Base-by-base conservation (phyloP, 1,139 yeast species). In the Nakaseomyces nivariensis region DNA sequence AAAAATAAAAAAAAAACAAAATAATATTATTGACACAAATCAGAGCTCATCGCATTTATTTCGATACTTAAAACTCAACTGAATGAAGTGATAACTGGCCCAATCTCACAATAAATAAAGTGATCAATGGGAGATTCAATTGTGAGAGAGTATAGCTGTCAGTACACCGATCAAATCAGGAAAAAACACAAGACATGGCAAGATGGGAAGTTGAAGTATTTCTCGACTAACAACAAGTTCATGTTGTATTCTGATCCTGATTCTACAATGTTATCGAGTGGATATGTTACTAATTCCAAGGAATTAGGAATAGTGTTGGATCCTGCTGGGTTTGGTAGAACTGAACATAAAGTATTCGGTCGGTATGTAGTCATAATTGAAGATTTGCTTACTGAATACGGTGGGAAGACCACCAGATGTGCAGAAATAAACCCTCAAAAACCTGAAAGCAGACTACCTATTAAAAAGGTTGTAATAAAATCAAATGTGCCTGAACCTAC, bases 111-210 rank as follows among this genome's bases (percentile, higher is more conserved):
- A 17, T 17, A 17, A 17, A 17, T 17, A 17, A 17, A 17, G 22
- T n/a, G 13, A 33, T 2, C 7, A 29, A 41, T 38, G 42, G 7
- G 17, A 4, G n/a, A 38, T 9, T 25, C 47, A 9, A 17, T 37
- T n/a, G 54, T 58, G 8, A 46, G 51, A 22, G 67, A 64, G 49
- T 64, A 53, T 48, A 48, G 49, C 13, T 64, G 68, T 50, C 68
- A 64, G 48, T 64, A 64, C 48, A 58, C 66, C 1, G 63, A 60
- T 45, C 65, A 64, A 33, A 47, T 64, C 7, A 53, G 58, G 43
- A 64, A 64, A 55, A 64, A 64, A 50, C 67, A 58, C 47, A 64
- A 64, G 49, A 46, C 58, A 4, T 64, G 68, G 68, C 67, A 64
- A 48, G 68, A 64, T 54, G 68, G 68, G 8, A 59, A 52, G 37